Conservation (phyloP, 176 grass and related monocot species). For the Saccharum officinarum region DNA sequence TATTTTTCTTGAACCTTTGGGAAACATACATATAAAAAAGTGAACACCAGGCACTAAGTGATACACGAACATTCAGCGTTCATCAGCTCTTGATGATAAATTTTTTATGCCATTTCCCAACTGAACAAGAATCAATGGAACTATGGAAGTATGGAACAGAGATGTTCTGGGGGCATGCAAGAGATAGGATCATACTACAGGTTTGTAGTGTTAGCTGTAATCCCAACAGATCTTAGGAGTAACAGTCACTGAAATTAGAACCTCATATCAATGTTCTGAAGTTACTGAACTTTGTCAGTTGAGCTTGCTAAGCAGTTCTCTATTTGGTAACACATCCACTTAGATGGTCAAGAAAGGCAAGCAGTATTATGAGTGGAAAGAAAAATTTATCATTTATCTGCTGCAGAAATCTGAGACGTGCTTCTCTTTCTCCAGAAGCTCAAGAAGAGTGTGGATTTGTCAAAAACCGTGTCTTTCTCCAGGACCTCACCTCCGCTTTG, state of each 20-base stretch:
- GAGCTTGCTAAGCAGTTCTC: background rate
- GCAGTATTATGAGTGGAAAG: background rate
- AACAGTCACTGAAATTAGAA: conserved; percentile 16
- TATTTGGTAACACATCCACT: background rate
- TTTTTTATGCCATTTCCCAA: background rate
- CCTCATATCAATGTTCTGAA: background rate
- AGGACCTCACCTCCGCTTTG: background rate
- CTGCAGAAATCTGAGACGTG: conserved; percentile 13
- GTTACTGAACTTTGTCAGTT: background rate
- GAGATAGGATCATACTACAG: conserved; percentile 1
- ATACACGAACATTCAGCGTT: background rate
- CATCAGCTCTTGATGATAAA: background rate
- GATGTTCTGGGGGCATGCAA: background rate
- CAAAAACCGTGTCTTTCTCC: background rate
- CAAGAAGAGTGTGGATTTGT: background rate
- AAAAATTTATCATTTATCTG: background rate
- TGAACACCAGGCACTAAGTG: background rate
- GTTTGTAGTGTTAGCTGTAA: background rate
- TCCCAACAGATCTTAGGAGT: background rate
- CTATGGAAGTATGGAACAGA: background rate
- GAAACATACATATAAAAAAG: background rate
- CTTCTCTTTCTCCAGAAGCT: background rate
- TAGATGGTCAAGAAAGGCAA: background rate
- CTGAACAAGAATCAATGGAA: background rate
- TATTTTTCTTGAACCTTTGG: conserved; percentile 1